phyloP scores from a whole-genome alignment of 148 eudicot genomes.

The Rhododendron mucronatum region DNA sequence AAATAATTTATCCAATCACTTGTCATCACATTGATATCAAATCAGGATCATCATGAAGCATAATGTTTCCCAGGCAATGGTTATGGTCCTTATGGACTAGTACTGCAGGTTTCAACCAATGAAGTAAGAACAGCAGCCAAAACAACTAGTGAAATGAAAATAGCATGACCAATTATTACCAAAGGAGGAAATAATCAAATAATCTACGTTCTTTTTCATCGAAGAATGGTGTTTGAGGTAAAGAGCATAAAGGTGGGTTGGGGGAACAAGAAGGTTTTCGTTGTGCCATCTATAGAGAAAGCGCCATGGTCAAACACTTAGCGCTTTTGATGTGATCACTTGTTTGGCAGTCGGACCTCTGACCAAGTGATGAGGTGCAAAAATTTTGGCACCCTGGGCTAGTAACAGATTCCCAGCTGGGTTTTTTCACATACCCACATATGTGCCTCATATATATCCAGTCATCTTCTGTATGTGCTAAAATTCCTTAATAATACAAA shows the following conservation, averaged over 20 bases:
- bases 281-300: not conserved
- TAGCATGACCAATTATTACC: not conserved
- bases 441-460: not conserved
- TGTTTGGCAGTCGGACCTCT: not conserved
- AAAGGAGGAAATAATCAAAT: not conserved
- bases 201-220: not conserved
- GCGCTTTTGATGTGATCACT: not conserved
- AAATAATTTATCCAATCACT: not conserved
- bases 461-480: not conserved
- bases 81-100: not conserved
- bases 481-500: not conserved
- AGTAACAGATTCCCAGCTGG: not conserved
- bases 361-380: not conserved
- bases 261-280: not conserved
- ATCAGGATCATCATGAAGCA: not conserved
- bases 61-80: not conserved
- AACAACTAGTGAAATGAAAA: not conserved
- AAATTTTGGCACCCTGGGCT: not conserved
- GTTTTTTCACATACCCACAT: not conserved
- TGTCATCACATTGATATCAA: not conserved
- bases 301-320: not conserved
- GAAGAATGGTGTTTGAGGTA: not conserved
- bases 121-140: not conserved
- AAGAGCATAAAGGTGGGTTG: not conserved
- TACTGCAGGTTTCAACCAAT: not conserved